Conservation (phyloP, 306 rosid genomes). For the Cucurbita pepo region DNA sequence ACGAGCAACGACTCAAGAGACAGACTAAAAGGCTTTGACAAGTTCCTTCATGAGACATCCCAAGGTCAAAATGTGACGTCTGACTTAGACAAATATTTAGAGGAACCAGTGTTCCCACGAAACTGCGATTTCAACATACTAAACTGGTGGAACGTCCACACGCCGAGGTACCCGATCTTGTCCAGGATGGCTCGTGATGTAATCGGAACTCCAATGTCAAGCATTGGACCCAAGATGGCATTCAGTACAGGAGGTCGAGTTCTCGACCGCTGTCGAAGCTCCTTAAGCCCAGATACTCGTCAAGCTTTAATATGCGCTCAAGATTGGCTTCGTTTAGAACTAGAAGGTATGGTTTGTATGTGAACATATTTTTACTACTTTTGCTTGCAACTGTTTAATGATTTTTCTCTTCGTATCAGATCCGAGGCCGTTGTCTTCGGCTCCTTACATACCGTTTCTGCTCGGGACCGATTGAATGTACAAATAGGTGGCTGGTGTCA, state of each 20-base stretch:
- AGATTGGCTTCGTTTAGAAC: slow-evolving; percentile 73
- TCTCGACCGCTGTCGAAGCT: slow-evolving; percentile 46
- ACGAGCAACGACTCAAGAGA: slow-evolving; percentile 51
- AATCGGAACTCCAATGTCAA: slow-evolving; percentile 96
- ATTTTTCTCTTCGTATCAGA: slow-evolving; percentile 24
- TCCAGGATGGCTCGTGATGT: slow-evolving; percentile 96
- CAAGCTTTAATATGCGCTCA: slow-evolving; percentile 82
- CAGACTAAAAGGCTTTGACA: slow-evolving; percentile 85
- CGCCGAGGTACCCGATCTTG: slow-evolving; percentile 90
- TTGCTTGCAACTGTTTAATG: neutral
- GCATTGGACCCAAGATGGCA: slow-evolving; percentile 50
- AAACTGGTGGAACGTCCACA: slow-evolving; percentile 98
- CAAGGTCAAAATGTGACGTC: slow-evolving; percentile 45
- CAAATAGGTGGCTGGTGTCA: neutral
- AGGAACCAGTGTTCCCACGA: slow-evolving; percentile 89
- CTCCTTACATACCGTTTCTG: slow-evolving; percentile 34
- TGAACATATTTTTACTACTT: neutral
- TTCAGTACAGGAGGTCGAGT: slow-evolving; percentile 50
- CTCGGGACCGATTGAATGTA: slow-evolving; percentile 26
- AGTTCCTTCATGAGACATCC: slow-evolving; percentile 78
- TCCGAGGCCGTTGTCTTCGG: slow-evolving; percentile 34
- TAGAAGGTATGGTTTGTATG: slow-evolving; percentile 31
- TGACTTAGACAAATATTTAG: slow-evolving; percentile 84
- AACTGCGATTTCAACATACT: slow-evolving; percentile 65
- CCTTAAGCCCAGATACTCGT: slow-evolving; percentile 6